Evolutionary conservation across 805 yeast genomes (phyloP).

Genomic region (Candida tibetensis): DNA sequence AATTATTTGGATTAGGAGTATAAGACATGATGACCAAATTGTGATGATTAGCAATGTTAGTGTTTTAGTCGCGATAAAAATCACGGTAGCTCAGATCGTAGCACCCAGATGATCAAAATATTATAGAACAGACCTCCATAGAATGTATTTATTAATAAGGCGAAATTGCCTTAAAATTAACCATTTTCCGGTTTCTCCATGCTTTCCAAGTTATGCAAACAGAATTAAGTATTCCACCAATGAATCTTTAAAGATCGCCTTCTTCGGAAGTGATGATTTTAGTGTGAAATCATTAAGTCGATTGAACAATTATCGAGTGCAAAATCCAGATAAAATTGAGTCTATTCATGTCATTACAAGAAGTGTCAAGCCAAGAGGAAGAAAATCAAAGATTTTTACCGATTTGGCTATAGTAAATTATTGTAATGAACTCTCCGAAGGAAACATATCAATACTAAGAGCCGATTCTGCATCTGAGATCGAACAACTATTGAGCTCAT

Average conservation of each 20-base stretch:
- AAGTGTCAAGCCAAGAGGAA: conserved; percentile 61
- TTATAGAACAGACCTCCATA: too few relatives aligned
- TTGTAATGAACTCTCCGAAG: not conserved
- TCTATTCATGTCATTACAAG: conserved; percentile 62
- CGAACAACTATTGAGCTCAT: conserved; percentile 13
- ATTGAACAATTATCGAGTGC: conserved; percentile 22
- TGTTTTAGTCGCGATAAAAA: too few relatives aligned
- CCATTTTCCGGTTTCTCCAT: too few relatives aligned
- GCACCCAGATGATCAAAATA: too few relatives aligned
- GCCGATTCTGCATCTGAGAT: conserved; percentile 52
- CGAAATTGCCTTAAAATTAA: too few relatives aligned
- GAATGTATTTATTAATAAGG: too few relatives aligned
- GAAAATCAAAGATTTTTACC: conserved; percentile 44
- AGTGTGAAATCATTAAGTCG: conserved; percentile 53
- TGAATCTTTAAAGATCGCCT: conserved; percentile 45
- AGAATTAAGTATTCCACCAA: not conserved
- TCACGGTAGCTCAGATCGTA: too few relatives aligned
- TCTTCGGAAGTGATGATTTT: conserved; percentile 77
- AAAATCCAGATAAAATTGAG: conserved; percentile 21
- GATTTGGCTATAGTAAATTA: conserved; percentile 54
- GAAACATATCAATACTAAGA: conserved; percentile 30
- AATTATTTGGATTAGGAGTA: conserved; percentile 7
- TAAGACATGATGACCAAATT: not conserved
- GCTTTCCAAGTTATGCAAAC: not conserved
- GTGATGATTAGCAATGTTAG: too few relatives aligned